phyloP scores from a whole-genome alignment of 257 asterid species.

The Salvia rosmarinus region DNA sequence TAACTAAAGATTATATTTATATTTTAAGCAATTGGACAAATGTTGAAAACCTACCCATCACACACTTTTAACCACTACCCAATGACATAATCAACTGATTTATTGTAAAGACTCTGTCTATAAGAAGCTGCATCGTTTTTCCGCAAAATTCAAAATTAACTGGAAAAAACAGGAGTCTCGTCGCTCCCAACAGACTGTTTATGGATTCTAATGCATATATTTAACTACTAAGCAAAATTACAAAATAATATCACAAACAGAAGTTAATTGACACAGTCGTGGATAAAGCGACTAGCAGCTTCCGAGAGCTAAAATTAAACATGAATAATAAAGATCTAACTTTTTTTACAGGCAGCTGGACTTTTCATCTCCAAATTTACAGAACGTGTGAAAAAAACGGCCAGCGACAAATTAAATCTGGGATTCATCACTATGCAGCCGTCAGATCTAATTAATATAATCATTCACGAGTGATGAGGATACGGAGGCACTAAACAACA shows the following conservation, averaged over 20 bases:
- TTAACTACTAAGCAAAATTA: neutral
- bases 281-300: neutral
- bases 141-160: neutral
- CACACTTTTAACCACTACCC: too few relatives aligned
- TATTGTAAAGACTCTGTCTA: conserved; percentile 1
- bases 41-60: neutral
- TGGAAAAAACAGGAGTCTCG: neutral
- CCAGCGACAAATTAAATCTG: neutral
- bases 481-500: neutral
- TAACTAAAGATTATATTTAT: neutral
- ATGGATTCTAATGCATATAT: neutral
- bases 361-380: neutral
- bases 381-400: neutral
- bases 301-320: conserved; percentile 1
- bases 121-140: neutral
- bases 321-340: neutral
- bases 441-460: conserved; percentile 29
- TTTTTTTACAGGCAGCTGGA: neutral
- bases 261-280: neutral
- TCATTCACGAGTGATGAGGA: neutral
- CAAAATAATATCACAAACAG: neutral
- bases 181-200: neutral
- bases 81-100: too few relatives aligned
- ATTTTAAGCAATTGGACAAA: neutral
- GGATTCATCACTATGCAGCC: conserved; percentile 2